Evolutionary conservation across 148 eudicot species (phyloP).

Genomic region (Linanthus parryae): DNA sequence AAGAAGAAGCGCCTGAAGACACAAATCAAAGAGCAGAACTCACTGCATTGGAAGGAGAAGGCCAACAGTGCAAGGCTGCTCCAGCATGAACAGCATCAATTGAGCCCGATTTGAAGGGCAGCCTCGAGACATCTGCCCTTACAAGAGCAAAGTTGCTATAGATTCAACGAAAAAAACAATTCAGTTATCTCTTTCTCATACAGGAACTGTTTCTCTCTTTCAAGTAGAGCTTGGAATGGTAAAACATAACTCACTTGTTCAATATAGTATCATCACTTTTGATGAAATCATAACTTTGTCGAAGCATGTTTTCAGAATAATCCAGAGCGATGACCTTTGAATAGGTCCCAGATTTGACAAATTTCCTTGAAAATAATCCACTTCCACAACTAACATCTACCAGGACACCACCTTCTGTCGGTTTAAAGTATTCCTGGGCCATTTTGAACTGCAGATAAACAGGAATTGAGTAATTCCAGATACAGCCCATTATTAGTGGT

Average conservation of each 20-base stretch:
- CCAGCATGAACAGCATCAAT: slow-evolving; percentile 99
- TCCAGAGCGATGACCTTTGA: slow-evolving; percentile 87
- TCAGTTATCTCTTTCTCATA: slow-evolving; percentile 8
- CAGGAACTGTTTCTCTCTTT: not conserved
- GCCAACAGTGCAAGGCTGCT: slow-evolving; percentile 99
- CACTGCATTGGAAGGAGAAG: slow-evolving; percentile 96
- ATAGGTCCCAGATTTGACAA: slow-evolving; percentile 68
- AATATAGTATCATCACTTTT: slow-evolving; percentile 58
- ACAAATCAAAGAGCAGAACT: slow-evolving; percentile 12
- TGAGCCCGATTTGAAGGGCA: slow-evolving; percentile 85
- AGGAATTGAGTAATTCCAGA: not conserved
- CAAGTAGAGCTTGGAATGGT: not conserved
- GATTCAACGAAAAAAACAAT: slow-evolving; percentile 10
- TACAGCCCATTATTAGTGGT: not conserved
- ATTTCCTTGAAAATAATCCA: slow-evolving; percentile 89
- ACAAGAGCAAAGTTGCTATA: slow-evolving; percentile 94
- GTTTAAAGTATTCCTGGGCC: slow-evolving; percentile 95
- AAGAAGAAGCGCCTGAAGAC: too few relatives aligned
- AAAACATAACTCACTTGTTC: slow-evolving; percentile 37
- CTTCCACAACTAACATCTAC: slow-evolving; percentile 98
- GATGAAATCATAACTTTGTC: slow-evolving; percentile 80
- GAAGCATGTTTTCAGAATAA: slow-evolving; percentile 97
- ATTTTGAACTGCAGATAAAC: slow-evolving; percentile 62
- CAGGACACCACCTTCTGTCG: slow-evolving; percentile 78
- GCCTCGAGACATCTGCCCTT: slow-evolving; percentile 95